These are phyloP conservation scores for Cinnamomum chago DNA, from an alignment of 164 flowering plant genomes.

Conservation along the genomic window DNA sequence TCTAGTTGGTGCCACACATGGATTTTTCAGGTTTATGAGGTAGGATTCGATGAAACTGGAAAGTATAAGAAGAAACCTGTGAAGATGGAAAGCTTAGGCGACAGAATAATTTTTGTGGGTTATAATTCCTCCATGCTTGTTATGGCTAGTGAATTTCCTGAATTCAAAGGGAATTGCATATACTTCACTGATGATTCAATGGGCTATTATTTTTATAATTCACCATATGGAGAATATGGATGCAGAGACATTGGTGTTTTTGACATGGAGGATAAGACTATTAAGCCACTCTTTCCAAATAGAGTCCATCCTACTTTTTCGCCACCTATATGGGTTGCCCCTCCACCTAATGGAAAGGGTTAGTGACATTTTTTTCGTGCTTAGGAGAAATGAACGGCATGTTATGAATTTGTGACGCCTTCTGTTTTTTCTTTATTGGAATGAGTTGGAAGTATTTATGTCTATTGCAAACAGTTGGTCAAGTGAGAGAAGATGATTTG, in stretches of 20 bases:
- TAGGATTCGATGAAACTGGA: not conserved
- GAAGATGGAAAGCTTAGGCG: not conserved
- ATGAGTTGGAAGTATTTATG: too few species aligned
- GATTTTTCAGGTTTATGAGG: not conserved
- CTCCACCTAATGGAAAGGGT: not conserved
- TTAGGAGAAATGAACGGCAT: too few species aligned
- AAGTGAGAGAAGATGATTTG: too few species aligned
- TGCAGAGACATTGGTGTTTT: not conserved
- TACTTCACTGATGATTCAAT: not conserved
- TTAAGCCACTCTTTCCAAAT: not conserved
- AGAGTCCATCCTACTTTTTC: not conserved
- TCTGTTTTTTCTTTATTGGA: too few species aligned
- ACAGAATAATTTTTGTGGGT: not conserved
- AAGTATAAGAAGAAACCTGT: not conserved
- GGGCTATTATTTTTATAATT: not conserved
- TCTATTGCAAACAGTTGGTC: too few species aligned
- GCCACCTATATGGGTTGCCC: not conserved
- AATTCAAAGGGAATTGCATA: not conserved
- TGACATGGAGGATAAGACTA: not conserved
- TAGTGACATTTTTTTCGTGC: too few species aligned
- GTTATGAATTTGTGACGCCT: too few species aligned
- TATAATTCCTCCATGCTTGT: not conserved
- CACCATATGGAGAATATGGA: not conserved
- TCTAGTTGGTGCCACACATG: too few species aligned
- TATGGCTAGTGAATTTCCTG: not conserved